Base-by-base conservation (phyloP, 164 flowering plant species). In the Macadamia integrifolia region DNA sequence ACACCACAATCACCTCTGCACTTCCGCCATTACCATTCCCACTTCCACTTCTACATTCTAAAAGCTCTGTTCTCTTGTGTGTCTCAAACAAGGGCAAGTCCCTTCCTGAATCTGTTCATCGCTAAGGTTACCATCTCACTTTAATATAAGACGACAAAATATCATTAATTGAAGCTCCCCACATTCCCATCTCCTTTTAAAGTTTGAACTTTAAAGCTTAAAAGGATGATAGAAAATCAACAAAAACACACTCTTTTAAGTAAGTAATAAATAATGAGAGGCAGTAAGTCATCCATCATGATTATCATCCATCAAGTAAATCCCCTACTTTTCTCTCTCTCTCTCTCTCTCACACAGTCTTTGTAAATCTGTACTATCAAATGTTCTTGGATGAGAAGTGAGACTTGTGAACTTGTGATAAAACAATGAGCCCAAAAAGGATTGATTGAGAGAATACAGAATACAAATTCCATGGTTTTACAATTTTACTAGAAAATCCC, bases 191-290 rank as follows among this genome's bases (percentile, higher is more conserved):
- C 61, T 29, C 57, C 5, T 35, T 35, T 35, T 2, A 35, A 35
- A 23, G 23, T 23, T n/a, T 44, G 28, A 65, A 50, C 53, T 71
- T 68, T 28, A 58, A 75, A 71, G 23, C 46, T 43, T 50, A n/a
- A 50, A 50, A 50, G 12, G 9, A 50, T 9, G 6, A 46, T 8
- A 46, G 13, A 46, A 3, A 46, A 8, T 46, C 57, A 53, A 53
- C 57, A 53, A 14, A 14, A 13, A 13, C 50, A 46, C 50, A 35
- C 3, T 35, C 13, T 46, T 46, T 53, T 53, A 13, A 6, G 15
- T 0, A n/a, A n/a, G 23, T 23, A 23, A 23, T 23, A 23, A 23
- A 23, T 23, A 23, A 23, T 23, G 23, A 23, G 23, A 23, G 23
- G 23, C 23, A 23, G 57, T 53, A 53, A 53, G 15, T 12, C 1